Base-by-base conservation (phyloP, 192 early-diverging fungal genomes). In the Rhizophagus prolifer region DNA sequence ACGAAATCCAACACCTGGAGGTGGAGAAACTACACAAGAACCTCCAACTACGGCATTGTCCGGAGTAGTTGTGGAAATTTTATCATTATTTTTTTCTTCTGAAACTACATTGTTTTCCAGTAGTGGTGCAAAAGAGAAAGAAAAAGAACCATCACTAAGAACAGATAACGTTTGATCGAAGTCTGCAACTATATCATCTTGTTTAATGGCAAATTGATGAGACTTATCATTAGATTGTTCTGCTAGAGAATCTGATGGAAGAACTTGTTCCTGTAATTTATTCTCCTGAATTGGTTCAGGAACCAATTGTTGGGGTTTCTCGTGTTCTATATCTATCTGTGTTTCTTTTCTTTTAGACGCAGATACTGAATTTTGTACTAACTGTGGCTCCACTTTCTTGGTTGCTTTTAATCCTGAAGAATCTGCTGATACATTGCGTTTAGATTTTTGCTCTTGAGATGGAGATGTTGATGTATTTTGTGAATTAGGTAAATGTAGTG, bases 141-240 rank as follows among this genome's bases (percentile, higher is more conserved):
- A 41, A 34, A 75, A 75, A 19, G 75, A 76, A 12, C 75, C 75
- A 38, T 54, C 75, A 36, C 63, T 76, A 30, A 76, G 64, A n/a
- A 44, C 63, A 38, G 75, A 76, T 63, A 76, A 76, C 34, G 65
- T 68, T 67, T 76, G 62, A 34, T 76, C 75, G 50, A 76, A 76
- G 25, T 76, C 63, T 3, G 41, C 68, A 70, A 47, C 47, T 65
- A 76, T 21, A n/a, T 65, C 54, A 23, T 63, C 58, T 65, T 47
- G 64, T 66, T 63, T 65, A 6, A 26, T 19, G 14, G 12, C 41
- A 25, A 58, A 13, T 30, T 66, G 59, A 64, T 2, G 13, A 19
- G n/a, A 19, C 10, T 75, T 64, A 64, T 61, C 59, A 16, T 28
- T 61, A 21, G 30, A 59, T 19, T 54, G 28, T 25, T 25, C 23